Evolutionary conservation across 2,329 filamentous ascomycete genomes (phyloP), one percentile per base, ranked within the genome.

Genomic region (Aspergillus sclerotialis): DNA sequence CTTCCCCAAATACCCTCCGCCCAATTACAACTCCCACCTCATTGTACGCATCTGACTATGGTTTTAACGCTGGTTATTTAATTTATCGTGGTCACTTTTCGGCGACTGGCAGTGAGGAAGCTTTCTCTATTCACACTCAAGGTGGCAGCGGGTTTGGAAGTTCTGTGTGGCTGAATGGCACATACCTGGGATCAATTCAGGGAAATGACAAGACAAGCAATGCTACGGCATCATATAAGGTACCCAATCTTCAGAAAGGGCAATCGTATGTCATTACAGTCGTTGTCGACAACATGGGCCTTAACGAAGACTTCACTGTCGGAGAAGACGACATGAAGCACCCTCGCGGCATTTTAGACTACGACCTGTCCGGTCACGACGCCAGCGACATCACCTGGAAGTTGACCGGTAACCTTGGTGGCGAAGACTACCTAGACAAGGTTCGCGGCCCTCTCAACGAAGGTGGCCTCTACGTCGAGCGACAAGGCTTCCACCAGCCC

Each of bases 41-140:
- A 0, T 70, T 89, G 0, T 85, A 82, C 48, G 70, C 70, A 0
- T 75, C 75, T 11, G 84, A 89, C 56, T 89, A 89, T 49, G 83
- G 83, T 15, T 89, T 78, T 58, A 70, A 84, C 53, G 71, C 77
- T 0, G 83, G 84, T 3, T 75, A 74, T 1, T 66, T 88, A 0
- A 46, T 89, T 30, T 89, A 76, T 64, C 75, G 83, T 2, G 84
- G 82, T 0, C 69, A 77, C 44, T 89, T 90, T 53, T 70, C 64
- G 1, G 76, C 82, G 4, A 71, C 65, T 1, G 80, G 80, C 11
- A 60, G 68, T 1, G 81, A 86, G 43, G 64, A 65, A 0, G 63
- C 60, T 0, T 61, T 89, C 29, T 70, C 60, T 39, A 52, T 84
- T 12, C 64, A 64, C 28, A 80, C 81, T 0, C 73, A 80, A 40